Conservation (phyloP, 768 basidiomycete species). For the Xerocomus potaroensis region DNA sequence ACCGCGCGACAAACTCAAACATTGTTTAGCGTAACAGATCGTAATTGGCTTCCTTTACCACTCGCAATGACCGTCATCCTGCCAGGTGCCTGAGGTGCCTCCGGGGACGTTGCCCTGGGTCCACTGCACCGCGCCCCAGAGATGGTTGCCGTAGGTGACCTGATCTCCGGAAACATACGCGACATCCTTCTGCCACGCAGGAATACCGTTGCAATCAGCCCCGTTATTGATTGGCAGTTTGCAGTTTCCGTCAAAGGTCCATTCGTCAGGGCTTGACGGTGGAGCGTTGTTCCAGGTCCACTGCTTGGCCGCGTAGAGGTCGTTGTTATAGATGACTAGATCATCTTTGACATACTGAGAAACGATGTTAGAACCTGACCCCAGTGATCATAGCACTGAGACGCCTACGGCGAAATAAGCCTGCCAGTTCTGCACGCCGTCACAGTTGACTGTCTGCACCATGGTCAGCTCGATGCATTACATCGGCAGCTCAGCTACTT, state of each 20-base stretch:
- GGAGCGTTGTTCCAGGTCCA: constrained; percentile 26
- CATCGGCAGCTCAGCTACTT: background rate
- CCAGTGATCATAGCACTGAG: too few relatives aligned
- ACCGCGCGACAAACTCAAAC: too few relatives aligned
- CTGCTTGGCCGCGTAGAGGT: constrained; percentile 23
- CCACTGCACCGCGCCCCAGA: constrained; percentile 29
- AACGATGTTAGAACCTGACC: background rate
- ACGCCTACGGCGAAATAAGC: constrained; percentile 16
- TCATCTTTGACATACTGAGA: constrained; percentile 24
- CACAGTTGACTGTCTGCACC: constrained; percentile 2
- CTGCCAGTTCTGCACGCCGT: constrained; percentile 22
- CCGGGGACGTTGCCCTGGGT: constrained; percentile 16
- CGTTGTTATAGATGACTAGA: constrained; percentile 17
- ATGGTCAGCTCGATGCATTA: too few relatives aligned
- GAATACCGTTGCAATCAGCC: constrained; percentile 19
- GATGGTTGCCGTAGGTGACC: constrained; percentile 11
- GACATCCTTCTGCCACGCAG: constrained; percentile 12
- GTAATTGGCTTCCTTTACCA: too few relatives aligned
- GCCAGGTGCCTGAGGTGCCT: constrained; percentile 25
- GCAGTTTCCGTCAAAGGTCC: constrained; percentile 10
- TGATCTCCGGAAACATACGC: constrained; percentile 17
- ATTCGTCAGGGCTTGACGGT: constrained; percentile 10
- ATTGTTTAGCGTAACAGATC: too few relatives aligned
- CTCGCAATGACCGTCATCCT: constrained; percentile 19
- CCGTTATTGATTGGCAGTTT: constrained; percentile 22